Evolutionary conservation across 2,329 filamentous ascomycete species (phyloP).

Genomic region (Colletotrichum horii): DNA sequence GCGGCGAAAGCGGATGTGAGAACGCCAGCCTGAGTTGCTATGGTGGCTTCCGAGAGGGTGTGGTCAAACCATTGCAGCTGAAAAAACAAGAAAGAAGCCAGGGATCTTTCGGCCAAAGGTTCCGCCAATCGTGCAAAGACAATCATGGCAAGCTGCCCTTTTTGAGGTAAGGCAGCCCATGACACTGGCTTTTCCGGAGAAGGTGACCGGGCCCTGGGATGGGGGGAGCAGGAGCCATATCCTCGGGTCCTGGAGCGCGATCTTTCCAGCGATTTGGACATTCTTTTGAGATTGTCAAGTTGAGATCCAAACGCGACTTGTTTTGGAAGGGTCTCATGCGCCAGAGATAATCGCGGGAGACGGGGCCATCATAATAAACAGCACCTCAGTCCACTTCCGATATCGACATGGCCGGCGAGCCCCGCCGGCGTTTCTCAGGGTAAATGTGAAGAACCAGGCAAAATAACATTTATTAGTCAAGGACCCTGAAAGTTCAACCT

Average conservation of each 20-base stretch:
- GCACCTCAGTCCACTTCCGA: neutral
- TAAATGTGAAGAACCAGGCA: neutral
- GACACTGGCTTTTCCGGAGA: neutral
- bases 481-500: neutral
- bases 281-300: neutral
- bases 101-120: conserved; percentile 28
- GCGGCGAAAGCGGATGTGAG: conserved; percentile 24
- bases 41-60: conserved; percentile 4
- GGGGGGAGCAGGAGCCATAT: neutral
- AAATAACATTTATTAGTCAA: neutral
- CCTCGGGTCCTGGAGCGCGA: neutral
- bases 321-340: neutral
- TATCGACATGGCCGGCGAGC: neutral
- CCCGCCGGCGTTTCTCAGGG: neutral
- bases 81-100: conserved; percentile 27
- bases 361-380: neutral
- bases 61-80: conserved; percentile 23
- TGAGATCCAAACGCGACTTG: neutral
- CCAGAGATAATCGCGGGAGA: neutral
- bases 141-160: conserved; percentile 29
- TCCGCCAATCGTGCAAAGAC: conserved; percentile 31
- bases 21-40: conserved; percentile 24
- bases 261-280: neutral
- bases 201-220: neutral
- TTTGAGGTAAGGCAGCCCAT: conserved; percentile 27